Percentiles rank a stretch among this genome's conserved stretches.
These are phyloP conservation scores for Alternaria burnsii DNA, from an alignment of 2,329 filamentous ascomycete genomes.

Conservation along the genomic window DNA sequence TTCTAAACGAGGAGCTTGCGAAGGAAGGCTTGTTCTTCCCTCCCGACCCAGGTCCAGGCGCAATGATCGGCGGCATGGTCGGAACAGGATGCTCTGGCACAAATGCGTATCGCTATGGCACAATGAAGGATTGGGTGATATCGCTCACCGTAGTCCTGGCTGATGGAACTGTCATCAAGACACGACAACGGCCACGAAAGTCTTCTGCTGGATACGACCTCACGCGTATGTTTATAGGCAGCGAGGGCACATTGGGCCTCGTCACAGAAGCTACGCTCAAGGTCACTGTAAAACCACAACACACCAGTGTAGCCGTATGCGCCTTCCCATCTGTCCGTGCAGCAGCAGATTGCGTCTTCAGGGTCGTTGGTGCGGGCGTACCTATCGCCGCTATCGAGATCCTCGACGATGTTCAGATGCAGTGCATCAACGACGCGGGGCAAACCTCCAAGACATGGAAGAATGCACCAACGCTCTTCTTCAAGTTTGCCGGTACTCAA, in stretches of 20 bases:
- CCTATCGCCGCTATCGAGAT: constrained; percentile 93
- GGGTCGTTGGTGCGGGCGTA: constrained; percentile 80
- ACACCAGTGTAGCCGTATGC: constrained; percentile 79
- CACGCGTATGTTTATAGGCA: constrained; percentile 87
- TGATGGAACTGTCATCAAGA: constrained; percentile 90
- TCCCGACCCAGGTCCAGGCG: constrained; percentile 88
- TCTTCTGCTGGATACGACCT: constrained; percentile 92
- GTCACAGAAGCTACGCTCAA: constrained; percentile 92
- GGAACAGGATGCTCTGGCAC: constrained; percentile 81
- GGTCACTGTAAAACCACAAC: constrained; percentile 80
- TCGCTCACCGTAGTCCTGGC: constrained; percentile 87
- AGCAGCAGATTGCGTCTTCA: constrained; percentile 80
- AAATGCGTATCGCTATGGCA: constrained; percentile 91
- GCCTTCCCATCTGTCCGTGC: constrained; percentile 71
- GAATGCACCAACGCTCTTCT: constrained; percentile 75
- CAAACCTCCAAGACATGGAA: constrained; percentile 71
- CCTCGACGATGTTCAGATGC: constrained; percentile 90
- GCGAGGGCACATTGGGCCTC: constrained; percentile 88
- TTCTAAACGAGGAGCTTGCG: constrained; percentile 79
- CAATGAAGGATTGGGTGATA: constrained; percentile 94
- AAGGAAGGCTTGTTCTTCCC: constrained; percentile 85
- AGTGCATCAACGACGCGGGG: constrained; percentile 72
- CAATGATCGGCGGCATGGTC: constrained; percentile 91
- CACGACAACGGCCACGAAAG: constrained; percentile 85
- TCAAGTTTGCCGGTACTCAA: constrained; percentile 76